These are phyloP conservation scores for Didymella pinodella DNA, from an alignment of 2,329 filamentous ascomycete genomes.

Conservation along the genomic window DNA sequence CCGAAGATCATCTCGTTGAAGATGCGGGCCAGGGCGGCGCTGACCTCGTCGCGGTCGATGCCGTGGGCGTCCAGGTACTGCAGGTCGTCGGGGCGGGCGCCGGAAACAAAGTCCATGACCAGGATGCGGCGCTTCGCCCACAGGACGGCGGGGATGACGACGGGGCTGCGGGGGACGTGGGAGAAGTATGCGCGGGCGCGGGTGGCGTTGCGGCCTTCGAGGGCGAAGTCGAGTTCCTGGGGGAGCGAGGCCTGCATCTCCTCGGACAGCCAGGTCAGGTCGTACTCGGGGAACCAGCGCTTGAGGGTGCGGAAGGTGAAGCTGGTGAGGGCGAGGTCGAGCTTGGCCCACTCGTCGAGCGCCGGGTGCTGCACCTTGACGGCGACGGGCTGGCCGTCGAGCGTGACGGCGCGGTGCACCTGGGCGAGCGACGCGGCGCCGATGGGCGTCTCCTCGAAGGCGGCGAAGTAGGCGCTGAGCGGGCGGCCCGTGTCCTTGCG, in stretches of 20 bases:
- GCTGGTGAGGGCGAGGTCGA: slow-evolving; percentile 85
- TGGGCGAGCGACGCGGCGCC: slow-evolving; percentile 94
- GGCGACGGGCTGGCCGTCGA: slow-evolving; percentile 84
- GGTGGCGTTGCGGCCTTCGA: slow-evolving; percentile 84
- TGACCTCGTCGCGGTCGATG: slow-evolving; percentile 95
- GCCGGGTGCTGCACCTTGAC: slow-evolving; percentile 96
- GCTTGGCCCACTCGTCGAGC: slow-evolving; percentile 85
- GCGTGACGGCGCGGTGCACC: slow-evolving; percentile 86
- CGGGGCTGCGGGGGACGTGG: slow-evolving; percentile 74
- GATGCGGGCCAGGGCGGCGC: slow-evolving; percentile 84
- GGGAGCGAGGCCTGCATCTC: slow-evolving; percentile 94
- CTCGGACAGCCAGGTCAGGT: slow-evolving; percentile 91
- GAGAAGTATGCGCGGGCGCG: slow-evolving; percentile 83
- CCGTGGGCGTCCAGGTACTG: slow-evolving; percentile 82
- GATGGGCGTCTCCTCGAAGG: slow-evolving; percentile 81
- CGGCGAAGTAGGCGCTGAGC: slow-evolving; percentile 83
- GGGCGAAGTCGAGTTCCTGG: slow-evolving; percentile 87
- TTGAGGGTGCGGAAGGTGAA: slow-evolving; percentile 92
- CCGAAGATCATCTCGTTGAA: slow-evolving; percentile 99
- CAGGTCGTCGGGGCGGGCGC: slow-evolving; percentile 86
- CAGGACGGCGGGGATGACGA: slow-evolving; percentile 87
- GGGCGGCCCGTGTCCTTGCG: slow-evolving; percentile 79
- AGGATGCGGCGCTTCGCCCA: slow-evolving; percentile 90
- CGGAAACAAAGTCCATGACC: slow-evolving; percentile 93
- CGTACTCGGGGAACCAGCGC: slow-evolving; percentile 95